Evolutionary conservation across 2,329 filamentous ascomycete species (phyloP), one percentile per base, ranked within the genome.

Genomic region (Stagonosporopsis vannaccii): DNA sequence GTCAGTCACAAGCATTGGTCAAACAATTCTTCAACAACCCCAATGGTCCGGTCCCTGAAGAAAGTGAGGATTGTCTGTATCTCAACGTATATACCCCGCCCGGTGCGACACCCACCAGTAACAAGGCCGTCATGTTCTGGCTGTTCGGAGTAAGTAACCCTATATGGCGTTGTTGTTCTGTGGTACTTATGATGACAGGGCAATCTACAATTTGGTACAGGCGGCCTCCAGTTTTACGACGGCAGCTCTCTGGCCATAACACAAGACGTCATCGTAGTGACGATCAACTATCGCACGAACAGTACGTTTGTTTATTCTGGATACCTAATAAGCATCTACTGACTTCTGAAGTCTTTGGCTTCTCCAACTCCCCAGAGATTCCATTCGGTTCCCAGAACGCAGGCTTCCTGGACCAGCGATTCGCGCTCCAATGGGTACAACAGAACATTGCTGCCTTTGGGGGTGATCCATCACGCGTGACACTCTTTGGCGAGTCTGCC

Each of bases 381-480:
- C 51, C 64, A 2, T 59, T 61, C 11, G 51, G 65, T 9, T 65
- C 52, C 2, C 64, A 65, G 19, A 85, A 85, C 53, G 73, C 80
- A 36, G 83, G 82, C 2, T 81, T 84, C 63, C 82, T 82, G 74
- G 83, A 85, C 51, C 82, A 84, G 56, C 73, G 82, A 23, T 63
- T 79, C 3, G 82, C 81, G 1, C 68, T 85, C 1, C 79, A 84
- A 61, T 85, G 83, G 83, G 82, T 80, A 2, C 73, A 77, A 47
- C 74, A 78, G 25, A 80, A 82, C 56, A 79, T 83, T 39, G 60
- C 60, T 3, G 68, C 75, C 1, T 83, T 85, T 49, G 79, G 79
- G 0, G 82, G 82, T 2, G 75, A 84, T 65, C 59, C 71, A 0
- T 57, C 61, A 7, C 78, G 80, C 19, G 80, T 85, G 33, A 84